A percentile compares a stretch with the other conserved stretches of the same genome.
These are phyloP conservation scores for Melanogaster broomeanus DNA, from an alignment of 768 basidiomycete species.

Conservation along the genomic window DNA sequence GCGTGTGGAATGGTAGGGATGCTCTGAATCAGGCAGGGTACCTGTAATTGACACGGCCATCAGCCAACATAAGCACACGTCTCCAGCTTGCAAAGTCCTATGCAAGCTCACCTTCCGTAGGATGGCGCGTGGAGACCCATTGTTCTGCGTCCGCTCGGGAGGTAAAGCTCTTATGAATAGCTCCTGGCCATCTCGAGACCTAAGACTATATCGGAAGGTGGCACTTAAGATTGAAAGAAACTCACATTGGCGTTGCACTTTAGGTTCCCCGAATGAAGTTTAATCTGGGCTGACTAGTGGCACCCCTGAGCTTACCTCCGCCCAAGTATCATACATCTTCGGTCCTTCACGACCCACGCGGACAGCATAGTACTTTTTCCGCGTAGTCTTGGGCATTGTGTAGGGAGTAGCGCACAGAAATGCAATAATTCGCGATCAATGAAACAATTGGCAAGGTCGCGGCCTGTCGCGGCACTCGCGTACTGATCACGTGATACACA, in stretches of 20 bases:
- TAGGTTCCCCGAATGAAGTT: background rate
- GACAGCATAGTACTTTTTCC: slow-evolving; percentile 63
- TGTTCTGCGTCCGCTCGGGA: slow-evolving; percentile 46
- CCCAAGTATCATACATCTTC: slow-evolving; percentile 59
- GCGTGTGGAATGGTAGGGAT: background rate
- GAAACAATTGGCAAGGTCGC: no score
- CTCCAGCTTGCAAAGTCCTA: background rate
- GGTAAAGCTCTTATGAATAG: slow-evolving; percentile 54
- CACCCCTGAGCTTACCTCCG: slow-evolving; percentile 45
- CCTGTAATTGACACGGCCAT: slow-evolving; percentile 6
- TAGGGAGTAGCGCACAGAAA: background rate
- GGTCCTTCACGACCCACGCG: slow-evolving; percentile 57
- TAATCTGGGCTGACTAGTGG: background rate
- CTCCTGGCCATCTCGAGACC: slow-evolving; percentile 55
- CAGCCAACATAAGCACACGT: background rate
- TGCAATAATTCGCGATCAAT: background rate
- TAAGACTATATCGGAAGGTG: slow-evolving; percentile 21
- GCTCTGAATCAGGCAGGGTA: background rate
- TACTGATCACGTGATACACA: background rate
- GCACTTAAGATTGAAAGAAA: background rate
- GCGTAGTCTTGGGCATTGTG: slow-evolving; percentile 30
- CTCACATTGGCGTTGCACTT: slow-evolving; percentile 52
- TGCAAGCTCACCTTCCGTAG: slow-evolving; percentile 18
- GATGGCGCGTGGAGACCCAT: slow-evolving; percentile 40
- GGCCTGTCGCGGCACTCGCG: background rate